phyloP scores from a whole-genome alignment of 208 protist species.

The Trypanosoma cruzi region DNA sequence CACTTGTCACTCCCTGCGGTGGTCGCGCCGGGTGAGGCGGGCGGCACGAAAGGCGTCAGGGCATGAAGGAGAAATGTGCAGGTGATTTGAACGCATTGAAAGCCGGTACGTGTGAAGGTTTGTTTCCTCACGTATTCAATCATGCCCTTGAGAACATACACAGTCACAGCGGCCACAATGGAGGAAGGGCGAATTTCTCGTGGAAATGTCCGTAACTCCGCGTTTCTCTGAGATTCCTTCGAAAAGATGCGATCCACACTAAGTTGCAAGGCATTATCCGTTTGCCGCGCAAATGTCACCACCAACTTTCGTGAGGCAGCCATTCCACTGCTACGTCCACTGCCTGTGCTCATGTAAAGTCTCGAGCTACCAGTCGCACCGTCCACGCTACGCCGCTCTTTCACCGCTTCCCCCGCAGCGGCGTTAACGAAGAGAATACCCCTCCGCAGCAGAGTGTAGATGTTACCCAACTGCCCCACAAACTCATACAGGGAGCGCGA shows the following conservation, averaged over 20 bases:
- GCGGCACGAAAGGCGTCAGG: conserved; percentile 27
- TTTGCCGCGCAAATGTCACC: conserved; percentile 55
- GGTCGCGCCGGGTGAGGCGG: neutral
- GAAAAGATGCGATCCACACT: conserved; percentile 78
- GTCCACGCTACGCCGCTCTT: conserved; percentile 14
- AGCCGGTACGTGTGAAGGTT: conserved; percentile 36
- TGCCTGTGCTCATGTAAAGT: conserved; percentile 22
- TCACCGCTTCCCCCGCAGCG: neutral
- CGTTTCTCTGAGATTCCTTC: conserved; percentile 31
- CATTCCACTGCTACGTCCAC: conserved; percentile 25
- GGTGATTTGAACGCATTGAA: conserved; percentile 69
- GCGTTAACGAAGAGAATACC: neutral
- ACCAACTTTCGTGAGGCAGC: conserved; percentile 10
- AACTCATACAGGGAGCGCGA: conserved; percentile 30
- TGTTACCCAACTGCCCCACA: conserved; percentile 38
- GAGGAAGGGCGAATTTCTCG: conserved; percentile 31
- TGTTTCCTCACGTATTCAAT: conserved; percentile 56
- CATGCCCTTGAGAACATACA: conserved; percentile 73
- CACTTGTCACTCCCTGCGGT: neutral
- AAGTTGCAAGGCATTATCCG: conserved; percentile 55
- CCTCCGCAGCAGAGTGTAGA: conserved; percentile 42
- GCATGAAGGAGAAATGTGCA: conserved; percentile 72
- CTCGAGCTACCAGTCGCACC: conserved; percentile 25
- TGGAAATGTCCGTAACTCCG: conserved; percentile 47
- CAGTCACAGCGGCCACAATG: conserved; percentile 47